Conservation (phyloP, 495 filamentous ascomycete species). For the Hypoxylon fuscum region DNA sequence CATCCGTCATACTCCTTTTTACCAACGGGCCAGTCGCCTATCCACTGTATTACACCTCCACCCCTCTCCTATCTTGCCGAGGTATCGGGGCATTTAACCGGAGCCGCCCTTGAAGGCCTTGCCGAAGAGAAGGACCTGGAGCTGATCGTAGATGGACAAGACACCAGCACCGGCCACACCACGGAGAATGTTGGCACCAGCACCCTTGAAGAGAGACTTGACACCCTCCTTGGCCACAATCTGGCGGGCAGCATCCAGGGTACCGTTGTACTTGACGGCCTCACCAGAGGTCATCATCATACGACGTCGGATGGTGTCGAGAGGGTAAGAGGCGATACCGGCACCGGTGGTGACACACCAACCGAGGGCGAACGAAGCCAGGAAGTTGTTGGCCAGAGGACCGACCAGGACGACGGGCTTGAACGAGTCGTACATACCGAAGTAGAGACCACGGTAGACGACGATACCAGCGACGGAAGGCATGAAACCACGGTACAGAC, state of each 20-base stretch:
- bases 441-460: slow-evolving; percentile 99
- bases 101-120: slow-evolving; percentile 98
- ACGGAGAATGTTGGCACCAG: slow-evolving; percentile 99
- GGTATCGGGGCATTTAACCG: slow-evolving; percentile 66
- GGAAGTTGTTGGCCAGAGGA: slow-evolving; percentile 94
- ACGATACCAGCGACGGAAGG: slow-evolving; percentile 98
- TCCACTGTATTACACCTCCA: slow-evolving; percentile 45
- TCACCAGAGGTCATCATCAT: slow-evolving; percentile 99
- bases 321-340: slow-evolving; percentile 99
- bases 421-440: slow-evolving; percentile 99
- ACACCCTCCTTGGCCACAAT: slow-evolving; percentile 97
- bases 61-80: slow-evolving; percentile 45
- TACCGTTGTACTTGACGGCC: slow-evolving; percentile 99
- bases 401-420: slow-evolving; percentile 97
- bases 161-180: slow-evolving; percentile 99
- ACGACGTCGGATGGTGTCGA: slow-evolving; percentile 99
- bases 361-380: slow-evolving; percentile 97
- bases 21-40: slow-evolving; percentile 41
- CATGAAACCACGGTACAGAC: slow-evolving; percentile 99
- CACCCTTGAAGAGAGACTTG: slow-evolving; percentile 99
- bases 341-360: slow-evolving; percentile 99
- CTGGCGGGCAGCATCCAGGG: slow-evolving; percentile 91
- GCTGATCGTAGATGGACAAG: slow-evolving; percentile 99
- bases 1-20: slow-evolving; percentile 48
- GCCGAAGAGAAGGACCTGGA: slow-evolving; percentile 97